A percentile compares a stretch with the other conserved stretches of the same genome.
Conservation (phyloP, 2,329 filamentous ascomycete genomes). For the Emergomyces pasteurianus region DNA sequence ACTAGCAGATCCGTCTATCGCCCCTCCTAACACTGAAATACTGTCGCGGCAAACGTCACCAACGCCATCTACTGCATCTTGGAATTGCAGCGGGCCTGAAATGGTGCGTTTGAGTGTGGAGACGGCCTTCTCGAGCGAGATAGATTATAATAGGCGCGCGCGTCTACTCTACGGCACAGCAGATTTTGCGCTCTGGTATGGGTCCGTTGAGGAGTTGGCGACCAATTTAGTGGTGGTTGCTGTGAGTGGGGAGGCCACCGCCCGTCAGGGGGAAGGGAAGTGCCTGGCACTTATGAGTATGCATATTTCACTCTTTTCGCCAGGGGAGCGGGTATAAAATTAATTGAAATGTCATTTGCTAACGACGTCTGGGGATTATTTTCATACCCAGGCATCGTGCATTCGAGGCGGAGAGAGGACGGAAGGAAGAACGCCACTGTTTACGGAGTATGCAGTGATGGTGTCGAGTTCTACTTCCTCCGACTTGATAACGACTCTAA, state of each 20-base stretch:
- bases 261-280: not conserved
- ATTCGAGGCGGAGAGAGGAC: not conserved
- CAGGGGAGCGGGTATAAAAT: not conserved
- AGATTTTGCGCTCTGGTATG: constrained; percentile 1
- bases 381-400: not conserved
- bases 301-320: not conserved
- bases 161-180: not conserved
- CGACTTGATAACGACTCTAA: not conserved
- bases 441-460: constrained; percentile 1
- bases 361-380: not conserved
- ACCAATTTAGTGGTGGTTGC: not conserved
- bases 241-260: not conserved
- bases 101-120: not conserved
- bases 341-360: not conserved
- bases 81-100: not conserved
- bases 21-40: not conserved
- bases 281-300: constrained; percentile 2
- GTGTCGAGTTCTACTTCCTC: not conserved
- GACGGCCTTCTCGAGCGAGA: not conserved
- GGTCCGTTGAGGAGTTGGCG: not conserved
- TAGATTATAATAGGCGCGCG: not conserved
- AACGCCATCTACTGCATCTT: not conserved
- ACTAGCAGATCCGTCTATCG: not conserved
- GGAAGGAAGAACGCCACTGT: not conserved
- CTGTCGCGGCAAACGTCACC: not conserved